Base-by-base conservation (phyloP, 2,329 filamentous ascomycete species). In the Cladophialophora carrionii region DNA sequence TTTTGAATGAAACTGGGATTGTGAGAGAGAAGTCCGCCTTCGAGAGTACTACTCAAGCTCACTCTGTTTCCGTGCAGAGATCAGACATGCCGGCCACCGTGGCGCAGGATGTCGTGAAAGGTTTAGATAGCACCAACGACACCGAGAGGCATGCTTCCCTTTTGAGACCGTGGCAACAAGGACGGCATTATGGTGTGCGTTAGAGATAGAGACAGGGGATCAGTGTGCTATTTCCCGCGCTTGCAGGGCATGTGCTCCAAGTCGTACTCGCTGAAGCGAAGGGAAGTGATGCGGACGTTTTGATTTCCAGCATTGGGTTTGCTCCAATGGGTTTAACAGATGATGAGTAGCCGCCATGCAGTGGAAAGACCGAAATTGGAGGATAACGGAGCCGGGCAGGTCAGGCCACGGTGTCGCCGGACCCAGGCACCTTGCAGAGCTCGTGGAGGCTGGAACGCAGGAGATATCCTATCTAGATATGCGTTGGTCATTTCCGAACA, bases 321-420 rank as follows among this genome's bases (percentile, higher is more conserved):
- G 26, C 5, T 29, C 7, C 10, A 10, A 34, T 5, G 17, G 9
- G 3, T n/a, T 17, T 32, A 7, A 49, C 26, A 49, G 56, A 3
- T 31, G 41, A 14, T 46, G 56, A 58, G 24, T 17, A 58, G 41
- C 31, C 24, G 22, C 46, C 17, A 31, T 58, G 24, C 32, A 31
- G 56, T 58, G 43, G 56, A 41, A 58, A 20, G 14, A 22, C 20
- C 41, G 46, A 49, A n/a, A 29, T 20, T 20, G 6, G 31, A 58
- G 24, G 46, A 46, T 17, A 29, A 49, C 41, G 41, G 56, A 34
- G n/a, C 34, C 26, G 51, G 22, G 57, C 43, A 41, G 46, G 34
- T 60, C 57, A 60, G 57, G 57, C 57, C 57, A 52, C 57, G 37
- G 31, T n/a, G n/a, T 20, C 31, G 32, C 31, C 48, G 37, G 14